Base-by-base conservation (phyloP, 2,329 filamentous ascomycete genomes). In the Fusarium musae region DNA sequence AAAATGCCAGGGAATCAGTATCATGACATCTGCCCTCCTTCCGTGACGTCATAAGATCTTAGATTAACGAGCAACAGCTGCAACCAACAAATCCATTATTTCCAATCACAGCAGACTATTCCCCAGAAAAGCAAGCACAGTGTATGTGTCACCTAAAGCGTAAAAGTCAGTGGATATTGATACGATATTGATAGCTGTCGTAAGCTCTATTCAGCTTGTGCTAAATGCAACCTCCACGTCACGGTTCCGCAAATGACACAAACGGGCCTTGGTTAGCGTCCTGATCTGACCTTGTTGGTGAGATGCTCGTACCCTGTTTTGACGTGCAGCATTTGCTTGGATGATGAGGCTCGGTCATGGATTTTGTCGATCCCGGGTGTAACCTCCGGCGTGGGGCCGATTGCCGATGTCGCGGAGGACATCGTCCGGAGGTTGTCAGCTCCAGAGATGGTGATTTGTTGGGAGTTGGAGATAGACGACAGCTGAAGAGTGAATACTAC, bases 341-440 rank as follows among this genome's bases (percentile, higher is more conserved):
- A 36, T 32, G 13, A 40, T 72, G 69, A 72, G 68, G 63, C 68
- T 72, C 68, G 11, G 23, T 44, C 66, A 63, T 56, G 68, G 69
- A 69, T 72, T 44, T 9, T 30, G 42, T 70, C 52, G 61, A 73
- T 74, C 70, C 58, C 70, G 44, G 32, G n/a, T 58, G 66, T 40
- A 58, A 53, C 66, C 70, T 74, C 70, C 66, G 49, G 13, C n/a
- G 58, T 56, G 70, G 70, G 66, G 70, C 70, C 62, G 70, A 34
- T 54, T 37, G 2, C 70, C 70, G 66, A 60, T 59, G 47, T 47
- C 23, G 11, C 57, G 62, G 70, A 58, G 34, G 42, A 53, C 44
- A 43, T 26, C 43, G 36, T 74, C 70, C 61, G 61, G 62, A 44
- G 46, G 42, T 44, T 66, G 36, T 43, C 46, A 52, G 49, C 42